Evolutionary conservation across 805 yeast species (phyloP).

Genomic region (Starmerella potacharoeniae): DNA sequence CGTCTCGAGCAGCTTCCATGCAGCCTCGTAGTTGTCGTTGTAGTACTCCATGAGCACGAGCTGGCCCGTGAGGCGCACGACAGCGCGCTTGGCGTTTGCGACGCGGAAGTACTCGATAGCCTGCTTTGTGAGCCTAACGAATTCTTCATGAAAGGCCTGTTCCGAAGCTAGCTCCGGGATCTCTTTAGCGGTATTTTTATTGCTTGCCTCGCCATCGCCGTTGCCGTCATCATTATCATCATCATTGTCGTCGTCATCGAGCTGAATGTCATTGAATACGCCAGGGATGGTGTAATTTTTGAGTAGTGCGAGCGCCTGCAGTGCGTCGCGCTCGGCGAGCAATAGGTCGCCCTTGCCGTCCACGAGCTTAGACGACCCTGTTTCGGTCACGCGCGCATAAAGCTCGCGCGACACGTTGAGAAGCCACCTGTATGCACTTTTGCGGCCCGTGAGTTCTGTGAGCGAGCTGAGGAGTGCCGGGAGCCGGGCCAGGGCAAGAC

Average conservation of each 20-base stretch:
- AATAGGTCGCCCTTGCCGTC: constrained; percentile 34
- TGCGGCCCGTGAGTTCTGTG: constrained; percentile 12
- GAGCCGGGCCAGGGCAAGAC: constrained; percentile 5
- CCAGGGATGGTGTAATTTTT: constrained; percentile 27
- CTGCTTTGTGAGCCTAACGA: constrained; percentile 43
- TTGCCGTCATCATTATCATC: background rate
- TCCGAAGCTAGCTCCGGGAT: constrained; percentile 27
- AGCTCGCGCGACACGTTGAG: constrained; percentile 35
- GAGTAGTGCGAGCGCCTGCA: constrained; percentile 25
- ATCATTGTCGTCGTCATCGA: constrained; percentile 14
- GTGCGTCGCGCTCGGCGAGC: constrained; percentile 32
- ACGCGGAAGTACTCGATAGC: constrained; percentile 43
- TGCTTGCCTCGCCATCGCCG: constrained; percentile 14
- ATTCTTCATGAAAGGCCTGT: constrained; percentile 33
- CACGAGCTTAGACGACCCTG: constrained; percentile 25
- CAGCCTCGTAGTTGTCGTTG: constrained; percentile 44
- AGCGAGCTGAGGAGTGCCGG: constrained; percentile 18
- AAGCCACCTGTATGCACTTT: constrained; percentile 29
- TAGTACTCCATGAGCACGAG: constrained; percentile 55
- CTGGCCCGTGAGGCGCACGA: constrained; percentile 66
- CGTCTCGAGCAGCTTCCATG: constrained; percentile 42
- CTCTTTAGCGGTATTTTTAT: constrained; percentile 2
- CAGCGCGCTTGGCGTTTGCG: constrained; percentile 49
- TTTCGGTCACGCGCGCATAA: constrained; percentile 26
- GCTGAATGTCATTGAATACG: constrained; percentile 24